These are phyloP conservation scores for Epichloe coenophiala DNA, from an alignment of 2,329 filamentous ascomycete species.

Conservation along the genomic window DNA sequence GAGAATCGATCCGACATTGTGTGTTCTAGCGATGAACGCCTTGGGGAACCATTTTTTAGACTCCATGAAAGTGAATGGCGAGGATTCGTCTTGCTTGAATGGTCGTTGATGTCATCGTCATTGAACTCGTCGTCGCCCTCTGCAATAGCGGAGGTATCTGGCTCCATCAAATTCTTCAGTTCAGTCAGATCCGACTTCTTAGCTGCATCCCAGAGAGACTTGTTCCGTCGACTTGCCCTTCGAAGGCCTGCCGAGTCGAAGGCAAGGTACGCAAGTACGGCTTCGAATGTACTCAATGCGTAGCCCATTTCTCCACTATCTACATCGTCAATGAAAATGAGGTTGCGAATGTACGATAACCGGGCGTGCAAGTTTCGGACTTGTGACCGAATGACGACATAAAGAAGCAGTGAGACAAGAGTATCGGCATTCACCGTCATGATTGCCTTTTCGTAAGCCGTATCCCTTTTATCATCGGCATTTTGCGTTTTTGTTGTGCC, in stretches of 20 bases:
- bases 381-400: conserved; percentile 85
- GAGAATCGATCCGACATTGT: conserved; percentile 38
- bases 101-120: conserved; percentile 33
- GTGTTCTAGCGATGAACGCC: conserved; percentile 28
- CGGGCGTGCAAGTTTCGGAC: conserved; percentile 79
- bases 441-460: conserved; percentile 37
- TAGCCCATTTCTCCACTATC: conserved; percentile 95
- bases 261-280: conserved; percentile 76
- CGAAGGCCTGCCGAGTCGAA: conserved; percentile 70
- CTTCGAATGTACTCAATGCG: conserved; percentile 89
- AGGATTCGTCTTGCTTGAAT: conserved; percentile 31
- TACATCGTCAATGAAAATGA: conserved; percentile 95
- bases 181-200: conserved; percentile 63
- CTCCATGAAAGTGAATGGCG: conserved; percentile 35
- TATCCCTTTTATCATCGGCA: conserved; percentile 13
- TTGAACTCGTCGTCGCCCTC: conserved; percentile 29
- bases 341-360: conserved; percentile 89
- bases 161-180: conserved; percentile 71
- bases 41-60: conserved; percentile 30
- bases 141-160: conserved; percentile 36
- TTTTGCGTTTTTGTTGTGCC: conserved; percentile 32
- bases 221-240: conserved; percentile 75
- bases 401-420: conserved; percentile 76
- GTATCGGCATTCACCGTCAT: conserved; percentile 72
- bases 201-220: conserved; percentile 74